phyloP scores from a whole-genome alignment of 177 flowering plant species.

The Telopea speciosissima region DNA sequence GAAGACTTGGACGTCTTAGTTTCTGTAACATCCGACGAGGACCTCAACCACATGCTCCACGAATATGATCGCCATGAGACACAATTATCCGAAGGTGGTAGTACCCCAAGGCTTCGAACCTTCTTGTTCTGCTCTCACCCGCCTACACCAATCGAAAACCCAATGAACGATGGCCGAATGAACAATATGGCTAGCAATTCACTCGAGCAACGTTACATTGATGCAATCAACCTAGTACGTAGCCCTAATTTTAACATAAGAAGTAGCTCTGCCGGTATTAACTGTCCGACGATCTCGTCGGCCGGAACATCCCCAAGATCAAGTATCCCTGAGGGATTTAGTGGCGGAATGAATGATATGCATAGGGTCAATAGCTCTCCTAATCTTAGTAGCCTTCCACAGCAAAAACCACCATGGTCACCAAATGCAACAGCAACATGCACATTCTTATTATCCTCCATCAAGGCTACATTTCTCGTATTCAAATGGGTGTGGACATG shows the following conservation, averaged over 20 bases:
- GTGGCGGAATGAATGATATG: too few species aligned
- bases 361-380: conserved; percentile 64
- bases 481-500: conserved; percentile 4
- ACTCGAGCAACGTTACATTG: conserved; percentile 60
- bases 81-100: conserved; percentile 13
- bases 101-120: conserved; percentile 48
- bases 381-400: conserved; percentile 26
- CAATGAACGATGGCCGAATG: too few species aligned
- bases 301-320: conserved; percentile 36
- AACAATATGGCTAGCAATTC: conserved; percentile 20
- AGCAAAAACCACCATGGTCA: conserved; percentile 14
- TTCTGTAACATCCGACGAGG: conserved; percentile 67
- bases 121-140: conserved; percentile 63
- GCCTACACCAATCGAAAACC: conserved; percentile 12
- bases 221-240: conserved; percentile 49
- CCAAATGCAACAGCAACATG: conserved; percentile 15
- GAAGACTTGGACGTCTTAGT: conserved; percentile 86
- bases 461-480: conserved; percentile 1
- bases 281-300: conserved; percentile 13
- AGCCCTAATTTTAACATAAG: neutral
- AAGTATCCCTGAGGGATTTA: conserved; percentile 14
- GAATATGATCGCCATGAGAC: conserved; percentile 51
- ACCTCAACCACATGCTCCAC: conserved; percentile 70
- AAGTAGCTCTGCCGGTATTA: neutral
- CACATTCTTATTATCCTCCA: conserved; percentile 9